These are phyloP conservation scores for Flaveria linearis DNA, from an alignment of 129 eudicot genomes.

Conservation along the genomic window DNA sequence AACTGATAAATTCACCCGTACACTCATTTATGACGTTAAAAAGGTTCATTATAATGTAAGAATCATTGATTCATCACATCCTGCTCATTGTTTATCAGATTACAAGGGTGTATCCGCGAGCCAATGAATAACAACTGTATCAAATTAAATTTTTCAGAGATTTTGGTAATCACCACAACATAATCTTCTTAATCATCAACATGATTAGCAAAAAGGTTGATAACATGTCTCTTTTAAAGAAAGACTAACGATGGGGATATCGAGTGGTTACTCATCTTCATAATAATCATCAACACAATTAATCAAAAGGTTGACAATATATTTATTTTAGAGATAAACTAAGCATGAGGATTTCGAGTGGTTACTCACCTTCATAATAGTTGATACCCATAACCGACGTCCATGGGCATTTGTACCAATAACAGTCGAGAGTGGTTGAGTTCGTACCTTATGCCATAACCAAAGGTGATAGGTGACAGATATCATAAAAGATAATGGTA, in stretches of 20 bases:
- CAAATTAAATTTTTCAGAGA: neutral
- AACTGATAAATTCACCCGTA: neutral
- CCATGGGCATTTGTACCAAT: slow-evolving; percentile 70
- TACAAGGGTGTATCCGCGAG: neutral
- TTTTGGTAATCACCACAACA: neutral
- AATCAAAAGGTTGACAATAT: neutral
- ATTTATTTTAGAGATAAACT: neutral
- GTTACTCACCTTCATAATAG: slow-evolving; percentile 74
- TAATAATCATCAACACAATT: neutral
- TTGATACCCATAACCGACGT: slow-evolving; percentile 70
- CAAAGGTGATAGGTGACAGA: slow-evolving; percentile 57
- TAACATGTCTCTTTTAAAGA: no score
- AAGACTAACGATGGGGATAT: no score
- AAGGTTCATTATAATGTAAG: neutral
- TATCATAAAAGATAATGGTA: slow-evolving; percentile 56
- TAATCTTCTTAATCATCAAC: neutral
- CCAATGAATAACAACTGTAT: neutral
- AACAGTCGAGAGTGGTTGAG: slow-evolving; percentile 70
- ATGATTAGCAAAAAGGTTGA: no score
- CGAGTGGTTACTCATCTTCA: no score
- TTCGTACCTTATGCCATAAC: slow-evolving; percentile 70
- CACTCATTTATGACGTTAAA: slow-evolving; percentile 1
- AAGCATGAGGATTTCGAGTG: neutral
- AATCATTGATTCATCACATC: neutral
- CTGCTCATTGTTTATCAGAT: neutral